These are phyloP conservation scores for Diaporthe sp. DNA, from an alignment of 2,329 filamentous ascomycete genomes.

Conservation along the genomic window DNA sequence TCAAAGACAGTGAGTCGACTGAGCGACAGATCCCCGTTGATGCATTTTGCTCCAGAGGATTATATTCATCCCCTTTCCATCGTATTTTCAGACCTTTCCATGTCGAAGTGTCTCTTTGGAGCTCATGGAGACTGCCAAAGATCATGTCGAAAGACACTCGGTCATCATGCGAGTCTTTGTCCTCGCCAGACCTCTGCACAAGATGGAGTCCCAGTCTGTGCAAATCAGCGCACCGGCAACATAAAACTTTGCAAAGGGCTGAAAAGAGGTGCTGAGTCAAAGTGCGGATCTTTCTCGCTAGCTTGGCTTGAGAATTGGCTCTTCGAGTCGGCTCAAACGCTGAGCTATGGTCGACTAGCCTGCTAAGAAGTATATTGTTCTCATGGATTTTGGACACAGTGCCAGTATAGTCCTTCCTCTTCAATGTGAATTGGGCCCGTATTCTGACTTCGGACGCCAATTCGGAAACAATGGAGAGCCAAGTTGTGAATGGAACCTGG, in stretches of 20 bases:
- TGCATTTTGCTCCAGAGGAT: not conserved
- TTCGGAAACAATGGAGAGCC: not conserved
- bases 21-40: not conserved
- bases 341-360: not conserved
- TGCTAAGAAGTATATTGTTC: not conserved
- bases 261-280: not conserved
- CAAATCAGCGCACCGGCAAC: not conserved
- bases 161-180: not conserved
- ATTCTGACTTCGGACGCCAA: not conserved
- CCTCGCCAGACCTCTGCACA: not conserved
- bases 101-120: not conserved
- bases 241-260: not conserved
- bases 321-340: not conserved
- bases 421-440: not conserved
- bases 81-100: not conserved
- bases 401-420: not conserved
- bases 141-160: not conserved
- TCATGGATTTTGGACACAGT: not conserved
- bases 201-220: not conserved
- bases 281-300: not conserved
- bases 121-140: not conserved
- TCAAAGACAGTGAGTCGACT: not conserved
- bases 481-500: not conserved
- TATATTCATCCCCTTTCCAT: not conserved
- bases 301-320: not conserved